phyloP scores from a whole-genome alignment of 768 basidiomycete genomes.

The Boletus eberwhitei region DNA sequence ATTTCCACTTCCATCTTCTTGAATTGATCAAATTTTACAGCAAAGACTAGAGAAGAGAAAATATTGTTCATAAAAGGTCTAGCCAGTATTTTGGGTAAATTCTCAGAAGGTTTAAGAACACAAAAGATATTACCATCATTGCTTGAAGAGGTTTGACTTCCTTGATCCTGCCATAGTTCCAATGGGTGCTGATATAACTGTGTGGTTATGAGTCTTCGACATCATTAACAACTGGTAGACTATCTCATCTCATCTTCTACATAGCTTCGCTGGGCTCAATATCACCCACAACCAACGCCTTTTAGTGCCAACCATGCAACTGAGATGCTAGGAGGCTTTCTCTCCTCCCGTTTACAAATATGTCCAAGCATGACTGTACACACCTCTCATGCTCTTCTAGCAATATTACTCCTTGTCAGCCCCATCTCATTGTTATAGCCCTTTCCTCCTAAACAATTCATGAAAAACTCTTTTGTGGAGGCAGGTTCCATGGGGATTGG shows the following conservation, averaged over 20 bases:
- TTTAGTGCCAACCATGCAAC: not conserved
- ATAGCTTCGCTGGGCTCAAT: too few species aligned
- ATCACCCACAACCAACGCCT: not conserved
- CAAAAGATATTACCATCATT: slow-evolving; percentile 91
- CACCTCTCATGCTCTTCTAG: slow-evolving; percentile 9
- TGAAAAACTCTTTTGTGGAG: slow-evolving; percentile 72
- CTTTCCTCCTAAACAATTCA: slow-evolving; percentile 82
- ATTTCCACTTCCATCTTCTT: slow-evolving; percentile 96
- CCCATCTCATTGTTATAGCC: slow-evolving; percentile 61
- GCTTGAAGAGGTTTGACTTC: slow-evolving; percentile 74
- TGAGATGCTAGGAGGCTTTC: slow-evolving; percentile 9
- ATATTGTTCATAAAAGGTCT: slow-evolving; percentile 94
- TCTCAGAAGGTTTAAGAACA: slow-evolving; percentile 81
- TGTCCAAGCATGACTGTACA: not conserved
- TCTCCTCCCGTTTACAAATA: not conserved
- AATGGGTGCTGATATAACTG: slow-evolving; percentile 3
- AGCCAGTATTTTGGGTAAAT: slow-evolving; percentile 71
- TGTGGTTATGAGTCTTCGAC: slow-evolving; percentile 4
- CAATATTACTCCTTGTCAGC: slow-evolving; percentile 13
- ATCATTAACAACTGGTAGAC: not conserved
- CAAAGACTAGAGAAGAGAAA: slow-evolving; percentile 93
- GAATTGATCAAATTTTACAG: slow-evolving; percentile 91
- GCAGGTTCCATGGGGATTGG: slow-evolving; percentile 80
- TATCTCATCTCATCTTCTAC: not conserved
- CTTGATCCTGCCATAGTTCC: not conserved